phyloP scores from a whole-genome alignment of 2,329 filamentous ascomycete species.

The Arthrobotrys sinensis region DNA sequence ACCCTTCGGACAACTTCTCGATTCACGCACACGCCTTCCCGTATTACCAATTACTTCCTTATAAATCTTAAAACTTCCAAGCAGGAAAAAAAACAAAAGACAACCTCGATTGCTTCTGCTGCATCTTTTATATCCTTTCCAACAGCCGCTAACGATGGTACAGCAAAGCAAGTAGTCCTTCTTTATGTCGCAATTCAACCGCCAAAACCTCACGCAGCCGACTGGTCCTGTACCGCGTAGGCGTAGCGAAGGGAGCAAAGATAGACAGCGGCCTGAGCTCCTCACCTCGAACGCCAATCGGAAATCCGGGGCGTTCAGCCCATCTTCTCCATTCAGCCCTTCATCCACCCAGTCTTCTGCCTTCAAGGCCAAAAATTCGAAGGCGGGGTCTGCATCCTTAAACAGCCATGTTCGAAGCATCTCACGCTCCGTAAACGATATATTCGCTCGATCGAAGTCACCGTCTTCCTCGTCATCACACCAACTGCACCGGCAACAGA shows the following conservation, averaged over 20 bases:
- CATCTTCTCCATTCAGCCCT: constrained; percentile 50
- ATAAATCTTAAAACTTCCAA: constrained; percentile 18
- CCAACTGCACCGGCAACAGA: constrained; percentile 45
- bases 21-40: constrained; percentile 44
- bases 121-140: constrained; percentile 11
- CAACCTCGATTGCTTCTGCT: neutral
- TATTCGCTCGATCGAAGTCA: constrained; percentile 64
- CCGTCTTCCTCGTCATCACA: constrained; percentile 35
- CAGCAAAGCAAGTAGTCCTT: constrained; percentile 46
- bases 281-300: constrained; percentile 52
- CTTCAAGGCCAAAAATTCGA: constrained; percentile 50
- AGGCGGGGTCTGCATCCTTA: constrained; percentile 61
- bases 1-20: constrained; percentile 47
- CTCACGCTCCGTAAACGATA: constrained; percentile 65
- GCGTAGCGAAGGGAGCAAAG: constrained; percentile 61
- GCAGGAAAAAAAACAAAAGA: neutral
- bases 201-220: constrained; percentile 60
- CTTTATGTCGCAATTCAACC: constrained; percentile 61
- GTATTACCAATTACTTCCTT: constrained; percentile 34
- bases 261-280: constrained; percentile 60
- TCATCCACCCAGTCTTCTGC: constrained; percentile 37
- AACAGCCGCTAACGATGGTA: constrained; percentile 49
- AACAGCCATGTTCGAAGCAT: constrained; percentile 65
- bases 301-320: constrained; percentile 59
- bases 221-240: constrained; percentile 60